These are phyloP conservation scores for Nakazawaea anatomiae DNA, from an alignment of 805 yeast genomes.

Conservation along the genomic window DNA sequence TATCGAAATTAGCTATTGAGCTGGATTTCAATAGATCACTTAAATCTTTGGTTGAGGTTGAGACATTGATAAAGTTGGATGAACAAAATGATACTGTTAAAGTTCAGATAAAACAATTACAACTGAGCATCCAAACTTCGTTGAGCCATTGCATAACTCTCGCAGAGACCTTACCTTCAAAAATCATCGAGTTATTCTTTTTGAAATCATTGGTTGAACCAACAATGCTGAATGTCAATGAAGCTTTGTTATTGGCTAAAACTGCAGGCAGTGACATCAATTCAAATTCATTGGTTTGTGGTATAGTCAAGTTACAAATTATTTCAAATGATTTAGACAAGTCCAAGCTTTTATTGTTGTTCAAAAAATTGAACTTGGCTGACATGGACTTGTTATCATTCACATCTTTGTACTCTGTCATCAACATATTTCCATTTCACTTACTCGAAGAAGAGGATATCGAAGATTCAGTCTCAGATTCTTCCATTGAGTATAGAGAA, in stretches of 20 bases:
- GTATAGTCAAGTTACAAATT: conserved; percentile 6
- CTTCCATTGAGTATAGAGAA: conserved; percentile 9
- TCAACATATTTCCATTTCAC: conserved; percentile 6
- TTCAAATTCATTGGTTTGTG: conserved; percentile 7
- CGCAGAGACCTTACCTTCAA: neutral
- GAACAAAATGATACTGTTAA: neutral
- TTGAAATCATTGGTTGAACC: conserved; percentile 7
- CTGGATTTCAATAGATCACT: conserved; percentile 1
- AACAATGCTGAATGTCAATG: neutral
- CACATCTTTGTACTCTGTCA: conserved; percentile 4
- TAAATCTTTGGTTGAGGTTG: conserved; percentile 1
- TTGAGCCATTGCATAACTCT: neutral
- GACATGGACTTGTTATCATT: conserved; percentile 8
- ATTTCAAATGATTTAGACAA: neutral
- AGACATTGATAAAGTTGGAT: neutral
- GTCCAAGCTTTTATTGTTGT: conserved; percentile 1
- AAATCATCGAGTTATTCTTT: neutral
- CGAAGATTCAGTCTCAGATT: conserved; percentile 2
- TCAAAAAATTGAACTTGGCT: conserved; percentile 4
- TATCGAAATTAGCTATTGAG: conserved; percentile 1
- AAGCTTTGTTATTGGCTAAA: neutral
- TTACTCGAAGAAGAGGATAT: neutral
- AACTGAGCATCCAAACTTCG: neutral
- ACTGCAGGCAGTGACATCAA: neutral
- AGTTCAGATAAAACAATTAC: neutral